Evolutionary conservation across 495 filamentous ascomycete species (phyloP).

Genomic region (Rostrohypoxylon terebratum): DNA sequence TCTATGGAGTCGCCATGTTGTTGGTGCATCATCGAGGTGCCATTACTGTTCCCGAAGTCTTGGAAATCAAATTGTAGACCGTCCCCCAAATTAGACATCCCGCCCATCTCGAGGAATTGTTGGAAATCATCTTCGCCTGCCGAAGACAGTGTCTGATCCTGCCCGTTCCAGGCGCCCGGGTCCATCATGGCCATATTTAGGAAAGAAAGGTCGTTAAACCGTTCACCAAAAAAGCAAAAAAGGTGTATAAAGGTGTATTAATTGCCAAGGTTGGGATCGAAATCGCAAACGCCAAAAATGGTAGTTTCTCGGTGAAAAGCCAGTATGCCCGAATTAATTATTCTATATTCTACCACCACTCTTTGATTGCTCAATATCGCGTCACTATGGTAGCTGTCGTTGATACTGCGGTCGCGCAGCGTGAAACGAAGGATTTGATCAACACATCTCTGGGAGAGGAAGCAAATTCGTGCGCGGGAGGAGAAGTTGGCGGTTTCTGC

Average conservation of each 20-base stretch:
- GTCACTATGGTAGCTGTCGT: conserved; percentile 15
- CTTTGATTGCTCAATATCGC: not conserved
- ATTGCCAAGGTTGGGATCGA: conserved; percentile 2
- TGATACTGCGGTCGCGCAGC: conserved; percentile 39
- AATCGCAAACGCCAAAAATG: conserved; percentile 10
- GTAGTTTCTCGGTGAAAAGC: conserved; percentile 9
- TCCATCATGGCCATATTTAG: conserved; percentile 57
- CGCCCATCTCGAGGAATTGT: conserved; percentile 66
- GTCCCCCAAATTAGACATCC: conserved; percentile 60
- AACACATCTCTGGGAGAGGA: conserved; percentile 35
- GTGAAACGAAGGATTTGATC: conserved; percentile 22
- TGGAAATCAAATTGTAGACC: conserved; percentile 63
- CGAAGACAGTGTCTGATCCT: conserved; percentile 60
- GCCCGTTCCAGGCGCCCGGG: conserved; percentile 60
- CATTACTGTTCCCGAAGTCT: conserved; percentile 54
- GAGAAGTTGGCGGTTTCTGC: conserved; percentile 21
- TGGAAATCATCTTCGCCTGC: conserved; percentile 65
- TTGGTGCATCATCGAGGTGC: conserved; percentile 51
- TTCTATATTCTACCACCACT: conserved; percentile 3
- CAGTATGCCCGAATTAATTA: not conserved
- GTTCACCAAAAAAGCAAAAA: not conserved
- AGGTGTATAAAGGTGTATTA: not conserved
- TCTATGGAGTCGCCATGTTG: conserved; percentile 59
- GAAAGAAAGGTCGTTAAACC: conserved; percentile 8
- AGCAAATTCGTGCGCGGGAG: conserved; percentile 22